Base-by-base conservation (phyloP, 108 stramenopile genomes). In the Cyclotella cryptica region DNA sequence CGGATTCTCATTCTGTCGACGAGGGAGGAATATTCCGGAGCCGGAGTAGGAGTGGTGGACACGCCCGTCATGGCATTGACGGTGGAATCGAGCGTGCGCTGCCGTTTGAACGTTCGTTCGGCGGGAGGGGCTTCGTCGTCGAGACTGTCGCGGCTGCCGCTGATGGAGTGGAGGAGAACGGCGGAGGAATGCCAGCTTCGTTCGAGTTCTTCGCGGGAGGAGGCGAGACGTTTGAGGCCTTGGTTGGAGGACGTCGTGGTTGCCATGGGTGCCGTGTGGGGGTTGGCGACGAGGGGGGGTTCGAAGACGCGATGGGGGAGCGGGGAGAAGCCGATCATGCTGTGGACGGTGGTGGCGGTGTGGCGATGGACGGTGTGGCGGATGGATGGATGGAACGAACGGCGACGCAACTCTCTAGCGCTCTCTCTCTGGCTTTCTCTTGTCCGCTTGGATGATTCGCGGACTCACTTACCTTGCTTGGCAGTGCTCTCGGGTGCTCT, bases 121-220 rank as follows among this genome's bases (percentile, higher is more conserved):
- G 15, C 27, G 21, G 13, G 0, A 10, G 13, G n/a, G 59, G 22
- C 44, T 19, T 39, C 29, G 46, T 66, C 67, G 45, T 12, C 10
- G 42, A 59, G 64, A 27, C 66, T 53, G 40, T 39, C 19, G 29
- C 11, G n/a, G 35, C 19, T 45, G 40, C 35, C 3, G 29, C n/a
- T n/a, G 35, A 62, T 18, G 1, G 29, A 30, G 40, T 14, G 14
- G 30, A 15, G 10, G 35, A 62, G 17, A 1, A 0, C 17, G 35
- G 35, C 1, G 18, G 55, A 55, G 22, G 65, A 58, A 11, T 29
- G 26, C 79, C 79, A 80, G 58, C 70, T 66, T 12, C 53, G 58
- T 53, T 80, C 79, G 22, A 80, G 59, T 18, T 80, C 79, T 53
- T 80, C 79, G 39, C 79, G 71, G 53, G 71, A 73, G 47, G 45